Percentiles rank a stretch among this genome's conserved stretches.
Conservation (phyloP, 2,329 filamentous ascomycete species). For the Colletotrichum lindemuthianum region DNA sequence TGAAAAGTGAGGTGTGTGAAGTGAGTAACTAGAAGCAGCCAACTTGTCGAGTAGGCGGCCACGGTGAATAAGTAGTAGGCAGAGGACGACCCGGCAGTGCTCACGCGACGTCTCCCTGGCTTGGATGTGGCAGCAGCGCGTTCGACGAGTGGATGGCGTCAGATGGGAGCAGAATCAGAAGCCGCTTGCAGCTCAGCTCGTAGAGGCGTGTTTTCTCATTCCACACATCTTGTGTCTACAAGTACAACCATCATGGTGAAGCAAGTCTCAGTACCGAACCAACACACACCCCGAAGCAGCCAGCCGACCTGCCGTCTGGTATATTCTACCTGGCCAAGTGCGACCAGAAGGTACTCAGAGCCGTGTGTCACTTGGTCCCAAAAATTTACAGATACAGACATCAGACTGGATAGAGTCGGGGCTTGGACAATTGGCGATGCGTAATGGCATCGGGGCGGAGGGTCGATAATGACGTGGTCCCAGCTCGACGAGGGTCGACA, state of each 20-base stretch:
- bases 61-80: conserved; percentile 33
- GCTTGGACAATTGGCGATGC: conserved; percentile 22
- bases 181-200: neutral
- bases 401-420: neutral
- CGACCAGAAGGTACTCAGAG: too few relatives aligned
- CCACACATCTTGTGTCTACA: too few relatives aligned
- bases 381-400: too few relatives aligned
- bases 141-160: conserved; percentile 26
- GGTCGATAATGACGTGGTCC: conserved; percentile 33
- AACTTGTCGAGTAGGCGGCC: neutral
- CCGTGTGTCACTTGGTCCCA: too few relatives aligned
- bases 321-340: too few relatives aligned
- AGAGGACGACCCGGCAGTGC: neutral
- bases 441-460: conserved; percentile 28
- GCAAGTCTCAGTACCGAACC: too few relatives aligned
- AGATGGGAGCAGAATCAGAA: conserved; percentile 8
- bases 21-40: neutral
- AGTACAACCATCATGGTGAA: too few relatives aligned
- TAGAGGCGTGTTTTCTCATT: neutral
- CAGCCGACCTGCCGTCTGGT: too few relatives aligned
- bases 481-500: conserved; percentile 7
- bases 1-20: neutral
- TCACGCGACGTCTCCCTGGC: too few relatives aligned
- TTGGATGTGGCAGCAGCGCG: neutral
- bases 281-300: too few relatives aligned